Percentiles rank a stretch among this genome's conserved stretches.
phyloP scores from a whole-genome alignment of 495 filamentous ascomycete species.

The Penicillium cinerascens region DNA sequence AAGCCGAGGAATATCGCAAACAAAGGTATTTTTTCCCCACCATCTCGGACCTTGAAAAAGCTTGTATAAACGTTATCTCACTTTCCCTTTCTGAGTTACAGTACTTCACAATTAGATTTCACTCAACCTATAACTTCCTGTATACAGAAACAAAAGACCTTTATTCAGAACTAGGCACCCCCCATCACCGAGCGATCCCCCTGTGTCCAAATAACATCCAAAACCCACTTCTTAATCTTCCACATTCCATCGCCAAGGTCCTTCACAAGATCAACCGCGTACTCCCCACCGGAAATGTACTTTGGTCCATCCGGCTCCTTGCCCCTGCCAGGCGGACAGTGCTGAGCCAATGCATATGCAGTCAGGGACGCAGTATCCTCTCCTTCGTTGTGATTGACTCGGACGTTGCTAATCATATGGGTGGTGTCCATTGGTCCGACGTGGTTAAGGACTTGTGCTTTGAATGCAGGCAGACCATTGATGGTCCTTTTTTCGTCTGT shows the following conservation, averaged over 20 bases:
- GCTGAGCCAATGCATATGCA: conserved; percentile 24
- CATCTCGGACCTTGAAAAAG: too few relatives aligned
- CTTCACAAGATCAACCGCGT: conserved; percentile 23
- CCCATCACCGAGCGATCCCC: background rate
- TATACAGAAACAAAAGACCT: too few relatives aligned
- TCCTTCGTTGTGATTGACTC: conserved; percentile 23
- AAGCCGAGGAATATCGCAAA: too few relatives aligned
- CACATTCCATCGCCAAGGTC: conserved; percentile 24
- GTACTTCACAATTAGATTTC: too few relatives aligned
- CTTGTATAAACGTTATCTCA: too few relatives aligned
- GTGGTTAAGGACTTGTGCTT: conserved; percentile 7
- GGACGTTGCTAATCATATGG: conserved; percentile 29
- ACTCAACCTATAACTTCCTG: too few relatives aligned
- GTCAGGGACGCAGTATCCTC: conserved; percentile 18
- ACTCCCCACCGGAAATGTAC: conserved; percentile 17
- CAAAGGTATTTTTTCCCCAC: too few relatives aligned
- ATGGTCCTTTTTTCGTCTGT: background rate
- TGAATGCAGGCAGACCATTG: conserved; percentile 18
- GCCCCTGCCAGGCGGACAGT: conserved; percentile 22
- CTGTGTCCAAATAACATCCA: conserved; percentile 23
- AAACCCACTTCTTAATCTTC: conserved; percentile 22
- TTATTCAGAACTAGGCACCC: background rate
- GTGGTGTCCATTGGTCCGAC: conserved; percentile 31
- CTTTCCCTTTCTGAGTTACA: background rate
- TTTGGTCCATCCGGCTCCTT: conserved; percentile 6